Conservation (phyloP, 371 early-diverging fungal genomes). For the Lichtheimia hyalospora region DNA sequence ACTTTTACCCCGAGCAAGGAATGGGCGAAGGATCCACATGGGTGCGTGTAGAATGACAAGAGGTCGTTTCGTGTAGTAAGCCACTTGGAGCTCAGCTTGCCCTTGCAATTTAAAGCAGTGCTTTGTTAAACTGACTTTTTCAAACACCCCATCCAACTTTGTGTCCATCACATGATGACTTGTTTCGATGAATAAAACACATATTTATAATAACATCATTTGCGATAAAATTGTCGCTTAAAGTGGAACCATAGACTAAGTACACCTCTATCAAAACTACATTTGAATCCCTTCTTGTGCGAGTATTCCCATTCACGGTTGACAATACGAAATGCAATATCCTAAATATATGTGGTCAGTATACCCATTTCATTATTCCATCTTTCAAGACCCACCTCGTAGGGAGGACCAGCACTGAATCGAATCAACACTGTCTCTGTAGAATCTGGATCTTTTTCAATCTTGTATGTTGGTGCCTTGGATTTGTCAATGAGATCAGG, state of each 20-base stretch:
- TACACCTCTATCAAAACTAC: slow-evolving; percentile 89
- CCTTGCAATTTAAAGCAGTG: background rate
- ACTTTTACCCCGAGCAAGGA: background rate
- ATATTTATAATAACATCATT: slow-evolving; percentile 36
- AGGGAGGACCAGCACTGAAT: slow-evolving; percentile 93
- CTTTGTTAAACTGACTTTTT: no score
- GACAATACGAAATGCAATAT: slow-evolving; percentile 93
- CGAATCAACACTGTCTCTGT: slow-evolving; percentile 82
- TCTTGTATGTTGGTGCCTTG: slow-evolving; percentile 83
- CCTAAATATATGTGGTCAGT: slow-evolving; percentile 28
- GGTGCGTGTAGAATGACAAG: background rate
- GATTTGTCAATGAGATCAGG: slow-evolving; percentile 93
- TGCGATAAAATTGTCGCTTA: slow-evolving; percentile 81
- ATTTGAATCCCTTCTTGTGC: slow-evolving; percentile 90
- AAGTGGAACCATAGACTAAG: slow-evolving; percentile 94
- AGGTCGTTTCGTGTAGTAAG: background rate
- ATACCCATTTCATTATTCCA: background rate
- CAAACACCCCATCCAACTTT: no score
- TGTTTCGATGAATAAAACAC: background rate
- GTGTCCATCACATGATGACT: no score
- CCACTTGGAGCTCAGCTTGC: background rate
- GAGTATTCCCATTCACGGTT: slow-evolving; percentile 95
- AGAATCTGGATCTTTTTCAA: slow-evolving; percentile 75
- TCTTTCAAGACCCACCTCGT: slow-evolving; percentile 50
- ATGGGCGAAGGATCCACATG: background rate